phyloP scores from a whole-genome alignment of 805 yeast genomes.

The Lipomyces sp. region DNA sequence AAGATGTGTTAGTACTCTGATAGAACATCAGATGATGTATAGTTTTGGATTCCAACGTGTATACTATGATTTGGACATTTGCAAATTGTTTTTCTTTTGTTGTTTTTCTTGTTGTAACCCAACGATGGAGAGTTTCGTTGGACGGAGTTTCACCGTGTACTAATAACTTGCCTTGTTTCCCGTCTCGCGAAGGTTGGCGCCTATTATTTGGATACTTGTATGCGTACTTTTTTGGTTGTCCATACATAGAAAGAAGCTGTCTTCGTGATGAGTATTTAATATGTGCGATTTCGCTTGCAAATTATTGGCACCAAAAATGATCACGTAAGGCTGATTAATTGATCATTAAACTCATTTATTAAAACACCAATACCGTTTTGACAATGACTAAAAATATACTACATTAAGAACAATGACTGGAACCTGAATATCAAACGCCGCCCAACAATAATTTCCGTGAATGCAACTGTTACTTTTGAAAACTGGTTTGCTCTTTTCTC shows the following conservation, averaged over 20 bases:
- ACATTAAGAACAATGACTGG: neutral
- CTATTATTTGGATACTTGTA: neutral
- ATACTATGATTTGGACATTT: neutral
- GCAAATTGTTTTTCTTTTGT: neutral
- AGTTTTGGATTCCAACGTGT: neutral
- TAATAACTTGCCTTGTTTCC: neutral
- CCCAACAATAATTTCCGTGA: neutral
- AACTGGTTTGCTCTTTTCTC: constrained; percentile 31
- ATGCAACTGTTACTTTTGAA: neutral
- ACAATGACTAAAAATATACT: neutral
- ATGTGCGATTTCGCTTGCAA: neutral
- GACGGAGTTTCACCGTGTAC: neutral
- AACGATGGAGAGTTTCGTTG: neutral
- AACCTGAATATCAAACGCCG: neutral
- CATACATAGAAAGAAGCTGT: neutral
- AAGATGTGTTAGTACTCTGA: neutral
- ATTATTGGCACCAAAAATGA: neutral
- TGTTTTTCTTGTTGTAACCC: neutral
- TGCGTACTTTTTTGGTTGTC: neutral
- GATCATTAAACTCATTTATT: neutral
- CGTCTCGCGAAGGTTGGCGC: too few species aligned
- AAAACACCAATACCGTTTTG: neutral
- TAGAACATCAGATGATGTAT: neutral
- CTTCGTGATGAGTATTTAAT: neutral
- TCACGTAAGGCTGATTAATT: neutral